Conservation (phyloP, 257 asterid species). For the Cordia subcordata region DNA sequence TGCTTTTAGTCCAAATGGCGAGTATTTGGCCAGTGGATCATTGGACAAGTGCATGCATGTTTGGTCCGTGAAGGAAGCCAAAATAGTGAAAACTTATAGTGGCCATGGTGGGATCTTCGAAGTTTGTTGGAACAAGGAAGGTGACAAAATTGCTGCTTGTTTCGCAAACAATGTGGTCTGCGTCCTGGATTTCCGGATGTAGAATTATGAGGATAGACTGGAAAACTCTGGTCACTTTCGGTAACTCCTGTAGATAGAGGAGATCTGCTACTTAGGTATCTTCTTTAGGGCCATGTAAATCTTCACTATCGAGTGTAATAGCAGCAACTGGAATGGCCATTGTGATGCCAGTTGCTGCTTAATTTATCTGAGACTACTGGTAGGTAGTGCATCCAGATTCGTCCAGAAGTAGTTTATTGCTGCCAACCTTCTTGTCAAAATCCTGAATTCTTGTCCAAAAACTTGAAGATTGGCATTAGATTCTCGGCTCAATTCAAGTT, state of each 20-base stretch:
- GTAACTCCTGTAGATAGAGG: not conserved
- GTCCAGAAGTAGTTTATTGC: no score
- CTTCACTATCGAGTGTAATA: no score
- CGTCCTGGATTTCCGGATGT: constrained; percentile 84
- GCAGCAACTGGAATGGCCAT: not conserved
- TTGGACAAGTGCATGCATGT: constrained; percentile 83
- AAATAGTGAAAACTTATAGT: constrained; percentile 68
- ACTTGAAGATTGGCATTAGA: no score
- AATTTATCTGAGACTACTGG: no score
- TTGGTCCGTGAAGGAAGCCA: constrained; percentile 96
- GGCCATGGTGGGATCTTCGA: constrained; percentile 94
- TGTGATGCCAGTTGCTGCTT: no score
- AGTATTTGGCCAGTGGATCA: constrained; percentile 93
- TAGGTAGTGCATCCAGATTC: no score
- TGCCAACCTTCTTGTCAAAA: no score
- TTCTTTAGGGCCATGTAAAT: no score
- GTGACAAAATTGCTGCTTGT: constrained; percentile 87
- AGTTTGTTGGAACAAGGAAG: constrained; percentile 98
- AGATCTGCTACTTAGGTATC: not conserved
- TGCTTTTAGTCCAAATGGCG: constrained; percentile 90
- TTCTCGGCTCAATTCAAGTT: no score
- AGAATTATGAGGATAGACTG: constrained; percentile 17
- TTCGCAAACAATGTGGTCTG: constrained; percentile 86
- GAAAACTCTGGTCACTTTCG: not conserved
- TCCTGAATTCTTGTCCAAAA: no score